A percentile compares a stretch with the other conserved stretches of the same genome.
Evolutionary conservation across 1,139 yeast species (phyloP).

Genomic region (Suhomyces ambrosiae): DNA sequence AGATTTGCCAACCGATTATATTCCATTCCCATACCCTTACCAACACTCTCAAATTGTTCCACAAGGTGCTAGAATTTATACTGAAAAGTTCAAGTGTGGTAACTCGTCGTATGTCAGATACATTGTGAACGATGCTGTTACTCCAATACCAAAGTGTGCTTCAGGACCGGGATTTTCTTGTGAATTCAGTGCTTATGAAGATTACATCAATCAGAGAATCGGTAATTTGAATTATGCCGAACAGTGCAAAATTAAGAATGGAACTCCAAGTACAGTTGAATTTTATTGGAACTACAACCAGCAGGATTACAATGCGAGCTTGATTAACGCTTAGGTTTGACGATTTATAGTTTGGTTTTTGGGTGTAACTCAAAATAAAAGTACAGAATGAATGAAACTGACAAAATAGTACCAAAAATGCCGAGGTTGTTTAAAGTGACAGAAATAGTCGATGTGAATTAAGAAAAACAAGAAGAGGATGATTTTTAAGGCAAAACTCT

Average conservation of each 20-base stretch:
- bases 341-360: too few relatives aligned
- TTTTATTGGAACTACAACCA: conserved; percentile 36
- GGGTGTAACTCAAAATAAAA: too few relatives aligned
- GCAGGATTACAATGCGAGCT: conserved; percentile 29
- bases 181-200: conserved; percentile 24
- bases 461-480: too few relatives aligned
- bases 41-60: conserved; percentile 30
- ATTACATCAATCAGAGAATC: conserved; percentile 24
- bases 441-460: too few relatives aligned
- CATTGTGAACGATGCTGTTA: conserved; percentile 33
- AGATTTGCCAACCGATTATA: conserved; percentile 25
- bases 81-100: conserved; percentile 29
- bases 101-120: conserved; percentile 28
- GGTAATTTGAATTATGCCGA: conserved; percentile 20
- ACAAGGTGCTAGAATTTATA: conserved; percentile 32
- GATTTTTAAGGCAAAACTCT: too few relatives aligned
- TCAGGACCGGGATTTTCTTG: conserved; percentile 40
- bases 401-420: not conserved
- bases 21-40: conserved; percentile 30
- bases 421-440: too few relatives aligned
- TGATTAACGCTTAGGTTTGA: conserved; percentile 1
- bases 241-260: conserved; percentile 23
- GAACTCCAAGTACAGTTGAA: conserved; percentile 19
- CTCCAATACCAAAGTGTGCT: conserved; percentile 28
- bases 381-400: too few relatives aligned